Evolutionary conservation across 2,329 filamentous ascomycete species (phyloP), one percentile per base, ranked within the genome.

Genomic region (Pezicula radicicola): DNA sequence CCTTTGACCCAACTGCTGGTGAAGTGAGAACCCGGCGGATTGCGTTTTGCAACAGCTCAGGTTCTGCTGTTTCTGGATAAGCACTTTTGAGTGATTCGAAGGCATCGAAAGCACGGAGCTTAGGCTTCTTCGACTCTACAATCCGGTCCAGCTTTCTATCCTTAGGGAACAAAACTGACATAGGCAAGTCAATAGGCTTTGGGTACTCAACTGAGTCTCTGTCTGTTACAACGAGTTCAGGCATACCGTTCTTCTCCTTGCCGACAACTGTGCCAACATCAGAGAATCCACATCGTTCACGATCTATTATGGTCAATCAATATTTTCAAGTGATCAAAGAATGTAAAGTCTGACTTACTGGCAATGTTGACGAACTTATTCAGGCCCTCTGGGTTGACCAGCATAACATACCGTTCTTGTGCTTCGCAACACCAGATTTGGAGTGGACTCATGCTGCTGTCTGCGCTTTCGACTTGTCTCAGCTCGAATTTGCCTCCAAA

Each of bases 351-450:
- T 37, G 13, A 72, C 74, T 66, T 72, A 73, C 74, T 75, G 67
- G 82, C 85, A 52, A 87, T 87, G 67, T 75, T 83, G 42, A 76
- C 75, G 64, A 87, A 99, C 77, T 72, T 85, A 63, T 93, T 91
- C 64, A 97, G 81, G 49, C 85, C 80, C 18, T 94, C 87, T 48
- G 84, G 82, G 55, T 92, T 91, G 56, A 99, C 84, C 8, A 95
- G 85, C 63, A 99, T 76, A 7, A 99, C 94, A 64, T 99, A 99
- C 68, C 94, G 82, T 71, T 99, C 94, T 68, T 99, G 94, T 0
- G 94, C 91, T 69, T 97, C 93, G 63, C 93, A 96, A 70, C 94
- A 97, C 92, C 93, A 97, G 44, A 99, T 96, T 68, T 97, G 90
- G 52, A 99, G 81, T 18, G 94, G 94, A 64, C 90, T 96, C 88